Evolutionary conservation across 306 rosid species (phyloP).

Genomic region (Oxytropis ochrocephala): DNA sequence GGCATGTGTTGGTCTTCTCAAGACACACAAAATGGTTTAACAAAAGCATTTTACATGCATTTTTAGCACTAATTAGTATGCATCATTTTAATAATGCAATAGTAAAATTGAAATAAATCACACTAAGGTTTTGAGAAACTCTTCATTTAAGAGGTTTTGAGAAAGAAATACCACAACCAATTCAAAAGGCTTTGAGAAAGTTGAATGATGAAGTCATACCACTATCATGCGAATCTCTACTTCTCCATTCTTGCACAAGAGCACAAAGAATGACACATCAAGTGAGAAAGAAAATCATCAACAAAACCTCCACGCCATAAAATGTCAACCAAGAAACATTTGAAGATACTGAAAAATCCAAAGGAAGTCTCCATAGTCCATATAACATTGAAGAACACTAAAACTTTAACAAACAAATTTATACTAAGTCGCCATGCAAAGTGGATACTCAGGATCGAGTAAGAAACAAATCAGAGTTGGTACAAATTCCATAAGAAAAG

Average conservation of each 20-base stretch:
- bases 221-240: too few species aligned
- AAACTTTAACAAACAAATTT: neutral
- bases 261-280: conserved; percentile 68
- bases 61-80: neutral
- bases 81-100: conserved; percentile 1
- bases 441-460: neutral
- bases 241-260: too few species aligned
- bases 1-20: conserved; percentile 62
- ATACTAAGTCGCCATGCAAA: too few species aligned
- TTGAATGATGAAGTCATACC: too few species aligned
- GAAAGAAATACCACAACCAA: too few species aligned
- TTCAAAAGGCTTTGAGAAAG: too few species aligned
- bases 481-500: neutral
- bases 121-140: neutral
- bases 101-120: neutral
- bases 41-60: neutral
- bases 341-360: neutral
- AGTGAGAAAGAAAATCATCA: conserved; percentile 94
- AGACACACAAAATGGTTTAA: conserved; percentile 46
- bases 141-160: too few species aligned
- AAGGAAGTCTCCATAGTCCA: neutral
- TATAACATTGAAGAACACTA: neutral
- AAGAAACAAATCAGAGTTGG: neutral
- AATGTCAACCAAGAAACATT: conserved; percentile 8
- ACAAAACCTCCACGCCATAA: conserved; percentile 69